phyloP scores from a whole-genome alignment of 2,329 filamentous ascomycete genomes.

The Grosmannia huntii region DNA sequence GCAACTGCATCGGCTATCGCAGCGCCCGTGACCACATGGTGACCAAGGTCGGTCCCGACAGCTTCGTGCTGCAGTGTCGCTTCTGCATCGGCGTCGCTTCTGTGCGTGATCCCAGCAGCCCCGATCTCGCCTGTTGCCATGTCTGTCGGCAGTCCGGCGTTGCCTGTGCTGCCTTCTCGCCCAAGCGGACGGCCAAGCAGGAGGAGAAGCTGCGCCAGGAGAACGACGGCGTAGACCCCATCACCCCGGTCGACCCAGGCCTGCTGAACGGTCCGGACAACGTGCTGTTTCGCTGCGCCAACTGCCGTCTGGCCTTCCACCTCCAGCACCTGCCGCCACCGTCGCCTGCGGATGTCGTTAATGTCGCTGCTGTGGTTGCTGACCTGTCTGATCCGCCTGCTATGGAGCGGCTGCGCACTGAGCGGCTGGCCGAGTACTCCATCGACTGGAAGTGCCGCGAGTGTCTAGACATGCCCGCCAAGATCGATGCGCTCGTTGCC shows the following conservation, averaged over 20 bases:
- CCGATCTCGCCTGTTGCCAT: slow-evolving; percentile 60
- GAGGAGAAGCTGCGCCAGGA: slow-evolving; percentile 74
- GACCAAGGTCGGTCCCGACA: slow-evolving; percentile 64
- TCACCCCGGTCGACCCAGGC: slow-evolving; percentile 45
- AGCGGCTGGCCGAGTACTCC: slow-evolving; percentile 60
- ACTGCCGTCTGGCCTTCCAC: slow-evolving; percentile 71
- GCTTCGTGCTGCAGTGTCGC: slow-evolving; percentile 83
- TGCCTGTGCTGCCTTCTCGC: slow-evolving; percentile 64
- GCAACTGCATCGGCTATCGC: slow-evolving; percentile 64
- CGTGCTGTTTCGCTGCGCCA: slow-evolving; percentile 70
- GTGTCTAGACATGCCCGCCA: slow-evolving; percentile 48
- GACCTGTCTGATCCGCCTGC: slow-evolving; percentile 23
- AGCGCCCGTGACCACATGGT: slow-evolving; percentile 70
- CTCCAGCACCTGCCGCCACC: slow-evolving; percentile 62
- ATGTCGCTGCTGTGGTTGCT: not conserved
- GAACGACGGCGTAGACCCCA: slow-evolving; percentile 67
- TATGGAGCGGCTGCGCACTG: slow-evolving; percentile 30
- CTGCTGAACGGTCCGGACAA: slow-evolving; percentile 65
- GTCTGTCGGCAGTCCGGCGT: slow-evolving; percentile 51
- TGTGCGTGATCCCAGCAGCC: slow-evolving; percentile 57
- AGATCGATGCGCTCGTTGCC: slow-evolving; percentile 68
- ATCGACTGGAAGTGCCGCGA: slow-evolving; percentile 69
- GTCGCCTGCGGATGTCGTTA: slow-evolving; percentile 10
- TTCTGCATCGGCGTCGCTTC: slow-evolving; percentile 60
- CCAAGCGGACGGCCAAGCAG: slow-evolving; percentile 59